Percentiles rank a stretch among this genome's conserved stretches.
These are phyloP conservation scores for Perilla frutescens DNA, from an alignment of 257 asterid genomes.

Conservation along the genomic window DNA sequence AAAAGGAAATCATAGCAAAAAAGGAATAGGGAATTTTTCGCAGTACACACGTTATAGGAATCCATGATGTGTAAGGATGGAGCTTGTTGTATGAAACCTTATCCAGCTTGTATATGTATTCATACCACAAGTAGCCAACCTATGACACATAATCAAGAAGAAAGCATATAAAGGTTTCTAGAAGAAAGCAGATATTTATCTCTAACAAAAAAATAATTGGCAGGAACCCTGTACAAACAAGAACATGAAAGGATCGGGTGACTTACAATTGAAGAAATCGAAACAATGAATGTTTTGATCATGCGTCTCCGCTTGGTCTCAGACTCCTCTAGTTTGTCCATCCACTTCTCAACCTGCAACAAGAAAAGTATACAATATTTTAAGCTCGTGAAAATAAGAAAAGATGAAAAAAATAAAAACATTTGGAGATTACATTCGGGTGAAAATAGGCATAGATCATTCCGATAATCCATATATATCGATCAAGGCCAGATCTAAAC, in stretches of 20 bases:
- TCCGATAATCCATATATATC: constrained; percentile 92
- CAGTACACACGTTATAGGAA: constrained; percentile 83
- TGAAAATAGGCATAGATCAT: constrained; percentile 95
- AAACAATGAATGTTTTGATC: constrained; percentile 65
- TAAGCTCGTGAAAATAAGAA: constrained; percentile 20
- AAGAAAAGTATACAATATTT: constrained; percentile 21
- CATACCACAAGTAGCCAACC: constrained; percentile 85
- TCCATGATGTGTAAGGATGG: constrained; percentile 99
- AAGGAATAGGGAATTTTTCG: not conserved
- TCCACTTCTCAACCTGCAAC: constrained; percentile 87
- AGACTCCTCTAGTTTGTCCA: constrained; percentile 94
- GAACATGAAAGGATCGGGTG: constrained; percentile 1
- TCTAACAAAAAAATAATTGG: not conserved
- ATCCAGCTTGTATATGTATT: constrained; percentile 92
- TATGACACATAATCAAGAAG: constrained; percentile 34
- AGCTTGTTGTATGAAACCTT: constrained; percentile 84
- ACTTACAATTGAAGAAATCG: constrained; percentile 67
- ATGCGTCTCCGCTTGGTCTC: constrained; percentile 73
- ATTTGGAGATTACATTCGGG: constrained; percentile 67
- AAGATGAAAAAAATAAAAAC: not conserved
- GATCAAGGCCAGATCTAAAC: constrained; percentile 94
- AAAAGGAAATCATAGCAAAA: not conserved
- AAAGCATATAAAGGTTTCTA: constrained; percentile 3
- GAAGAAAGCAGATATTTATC: not conserved
- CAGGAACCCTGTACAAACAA: constrained; percentile 12